These are phyloP conservation scores for Teratosphaeria pseudoeucalypti DNA, from an alignment of 2,329 filamentous ascomycete genomes.

Conservation along the genomic window DNA sequence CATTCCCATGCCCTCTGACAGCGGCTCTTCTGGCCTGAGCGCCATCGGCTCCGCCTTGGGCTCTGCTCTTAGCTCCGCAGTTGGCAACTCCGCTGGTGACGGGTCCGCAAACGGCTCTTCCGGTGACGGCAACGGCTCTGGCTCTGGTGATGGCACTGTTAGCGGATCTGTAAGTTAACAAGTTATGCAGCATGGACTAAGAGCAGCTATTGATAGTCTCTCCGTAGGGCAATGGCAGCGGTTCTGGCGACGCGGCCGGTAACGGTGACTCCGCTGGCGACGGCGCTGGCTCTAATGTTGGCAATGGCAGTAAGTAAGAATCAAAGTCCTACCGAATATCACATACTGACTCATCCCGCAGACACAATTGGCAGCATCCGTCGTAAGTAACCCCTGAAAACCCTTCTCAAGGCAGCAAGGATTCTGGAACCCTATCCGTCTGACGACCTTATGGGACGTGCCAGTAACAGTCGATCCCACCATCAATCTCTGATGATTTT, in stretches of 20 bases:
- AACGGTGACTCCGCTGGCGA: conserved; percentile 1
- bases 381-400: neutral
- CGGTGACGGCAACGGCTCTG: conserved; percentile 1
- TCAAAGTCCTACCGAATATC: neutral
- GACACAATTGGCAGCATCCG: neutral
- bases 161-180: neutral
- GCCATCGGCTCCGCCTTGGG: neutral
- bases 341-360: neutral
- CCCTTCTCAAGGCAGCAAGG: neutral
- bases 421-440: neutral
- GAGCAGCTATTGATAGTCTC: neutral
- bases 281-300: neutral
- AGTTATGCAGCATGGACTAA: neutral
- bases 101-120: neutral
- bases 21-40: neutral
- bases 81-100: neutral
- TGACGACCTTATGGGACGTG: neutral
- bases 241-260: neutral
- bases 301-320: neutral
- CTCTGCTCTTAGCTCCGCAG: neutral
- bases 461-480: neutral
- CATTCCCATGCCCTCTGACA: neutral
- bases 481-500: neutral
- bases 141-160: neutral
- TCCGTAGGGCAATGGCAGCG: neutral